Evolutionary conservation across 2,329 filamentous ascomycete genomes (phyloP).

Genomic region (Hansfordia pulvinata): DNA sequence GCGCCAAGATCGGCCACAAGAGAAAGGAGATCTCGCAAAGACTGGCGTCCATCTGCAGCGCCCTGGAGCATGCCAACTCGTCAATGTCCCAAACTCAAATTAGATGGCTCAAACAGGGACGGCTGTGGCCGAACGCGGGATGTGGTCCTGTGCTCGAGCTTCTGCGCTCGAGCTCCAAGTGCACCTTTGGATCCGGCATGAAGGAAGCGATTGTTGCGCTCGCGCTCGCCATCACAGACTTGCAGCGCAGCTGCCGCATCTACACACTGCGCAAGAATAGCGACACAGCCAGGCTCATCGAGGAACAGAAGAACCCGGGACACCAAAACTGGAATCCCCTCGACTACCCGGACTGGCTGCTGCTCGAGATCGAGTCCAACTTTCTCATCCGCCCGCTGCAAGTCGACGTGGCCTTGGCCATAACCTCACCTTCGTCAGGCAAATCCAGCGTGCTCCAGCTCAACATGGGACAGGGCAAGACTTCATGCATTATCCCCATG

Average conservation of each 20-base stretch:
- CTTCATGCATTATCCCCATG: constrained; percentile 41
- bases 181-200: constrained; percentile 18
- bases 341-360: constrained; percentile 45
- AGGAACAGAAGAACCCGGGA: constrained; percentile 31
- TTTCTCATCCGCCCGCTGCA: constrained; percentile 49
- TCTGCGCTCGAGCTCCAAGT: constrained; percentile 20
- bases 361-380: constrained; percentile 53
- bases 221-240: constrained; percentile 25
- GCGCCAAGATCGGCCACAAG: too few relatives aligned
- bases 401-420: constrained; percentile 46
- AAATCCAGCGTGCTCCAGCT: constrained; percentile 49
- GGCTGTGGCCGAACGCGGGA: constrained; percentile 31
- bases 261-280: constrained; percentile 13
- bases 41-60: constrained; percentile 5
- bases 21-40: too few relatives aligned
- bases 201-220: constrained; percentile 26
- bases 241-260: constrained; percentile 32
- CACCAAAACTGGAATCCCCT: constrained; percentile 44
- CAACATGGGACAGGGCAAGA: constrained; percentile 55
- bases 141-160: constrained; percentile 29
- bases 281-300: constrained; percentile 15
- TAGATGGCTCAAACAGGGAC: constrained; percentile 25
- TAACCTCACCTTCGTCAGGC: constrained; percentile 35
- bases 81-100: constrained; percentile 8
- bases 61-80: constrained; percentile 3